These are phyloP conservation scores for Phytophthora pistaciae DNA, from an alignment of 352 stramenopile species.

Conservation along the genomic window DNA sequence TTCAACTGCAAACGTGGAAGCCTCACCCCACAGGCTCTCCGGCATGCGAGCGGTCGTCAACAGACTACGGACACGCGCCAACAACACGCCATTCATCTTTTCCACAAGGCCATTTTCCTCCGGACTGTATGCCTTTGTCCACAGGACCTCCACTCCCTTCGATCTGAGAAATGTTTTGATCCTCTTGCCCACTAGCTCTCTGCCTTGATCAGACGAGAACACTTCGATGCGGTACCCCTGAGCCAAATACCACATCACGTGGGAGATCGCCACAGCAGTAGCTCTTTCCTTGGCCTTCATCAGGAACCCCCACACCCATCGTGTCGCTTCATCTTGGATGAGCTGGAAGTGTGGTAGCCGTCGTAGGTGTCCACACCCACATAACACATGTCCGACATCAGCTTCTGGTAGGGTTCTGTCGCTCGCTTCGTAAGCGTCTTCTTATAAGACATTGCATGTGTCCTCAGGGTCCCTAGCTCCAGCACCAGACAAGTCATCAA, in stretches of 20 bases:
- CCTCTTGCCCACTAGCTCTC: background rate
- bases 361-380: background rate
- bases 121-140: slow-evolving; percentile 14
- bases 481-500: background rate
- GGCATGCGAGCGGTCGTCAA: background rate
- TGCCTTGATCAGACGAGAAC: background rate
- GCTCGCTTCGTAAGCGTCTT: background rate
- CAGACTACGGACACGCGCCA: background rate
- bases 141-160: slow-evolving; percentile 2
- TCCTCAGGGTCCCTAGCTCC: too few relatives aligned
- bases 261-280: background rate
- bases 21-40: background rate
- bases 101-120: slow-evolving; percentile 3
- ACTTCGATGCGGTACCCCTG: slow-evolving; percentile 4
- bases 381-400: background rate
- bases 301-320: slow-evolving; percentile 2
- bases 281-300: background rate
- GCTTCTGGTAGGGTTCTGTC: background rate
- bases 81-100: slow-evolving; percentile 1
- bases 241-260: slow-evolving; percentile 6
- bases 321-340: background rate
- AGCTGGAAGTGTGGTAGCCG: background rate
- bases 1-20: background rate
- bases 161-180: slow-evolving; percentile 8
- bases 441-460: background rate